Conservation (phyloP, 176 grass and related monocot species). For the Alopecurus myosuroides region DNA sequence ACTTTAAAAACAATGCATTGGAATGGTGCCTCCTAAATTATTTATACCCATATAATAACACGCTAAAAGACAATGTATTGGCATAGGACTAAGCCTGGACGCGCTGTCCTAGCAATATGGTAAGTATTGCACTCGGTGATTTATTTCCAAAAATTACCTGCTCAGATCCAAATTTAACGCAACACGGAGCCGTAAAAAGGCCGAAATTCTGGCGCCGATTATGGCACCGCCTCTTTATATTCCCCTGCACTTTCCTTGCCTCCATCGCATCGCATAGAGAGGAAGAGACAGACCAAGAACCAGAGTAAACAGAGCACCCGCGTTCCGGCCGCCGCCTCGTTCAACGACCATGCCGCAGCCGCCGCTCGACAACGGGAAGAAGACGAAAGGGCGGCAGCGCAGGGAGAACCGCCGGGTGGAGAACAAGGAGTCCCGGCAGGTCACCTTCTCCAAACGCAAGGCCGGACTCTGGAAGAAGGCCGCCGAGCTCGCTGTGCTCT, state of each 20-base stretch:
- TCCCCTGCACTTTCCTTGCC: neutral
- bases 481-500: slow-evolving; percentile 48
- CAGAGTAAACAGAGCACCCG: neutral
- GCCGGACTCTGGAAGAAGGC: slow-evolving; percentile 54
- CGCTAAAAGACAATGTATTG: too few species aligned
- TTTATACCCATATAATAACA: too few species aligned
- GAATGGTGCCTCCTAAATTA: too few species aligned
- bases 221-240: neutral
- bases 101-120: neutral
- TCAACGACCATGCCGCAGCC: neutral
- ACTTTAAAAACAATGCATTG: too few species aligned
- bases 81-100: too few species aligned
- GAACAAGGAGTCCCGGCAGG: neutral
- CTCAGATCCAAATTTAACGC: neutral
- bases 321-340: neutral
- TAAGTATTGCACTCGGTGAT: neutral
- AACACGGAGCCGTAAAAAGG: too few species aligned
- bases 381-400: slow-evolving; percentile 18
- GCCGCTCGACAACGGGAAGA: neutral
- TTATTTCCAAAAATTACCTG: neutral
- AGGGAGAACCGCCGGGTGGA: slow-evolving; percentile 15
- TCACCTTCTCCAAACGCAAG: slow-evolving; percentile 37
- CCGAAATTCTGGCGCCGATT: neutral
- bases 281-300: neutral
- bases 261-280: neutral